These are phyloP conservation scores for Fusarium sp. DNA, from an alignment of 2,329 filamentous ascomycete species.

Conservation along the genomic window DNA sequence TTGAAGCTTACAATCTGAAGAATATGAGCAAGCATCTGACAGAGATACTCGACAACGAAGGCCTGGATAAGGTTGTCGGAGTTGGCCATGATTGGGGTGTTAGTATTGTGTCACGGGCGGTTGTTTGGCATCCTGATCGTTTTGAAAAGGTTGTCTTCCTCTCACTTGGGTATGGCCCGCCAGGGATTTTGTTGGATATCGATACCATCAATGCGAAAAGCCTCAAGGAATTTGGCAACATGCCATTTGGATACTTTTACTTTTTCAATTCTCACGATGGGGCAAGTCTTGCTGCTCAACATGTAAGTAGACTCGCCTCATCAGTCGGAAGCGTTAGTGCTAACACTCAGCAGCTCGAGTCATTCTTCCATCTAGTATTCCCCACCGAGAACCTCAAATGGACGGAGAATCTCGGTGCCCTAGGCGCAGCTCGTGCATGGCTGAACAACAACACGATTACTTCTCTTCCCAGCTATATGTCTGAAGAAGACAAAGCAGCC, in stretches of 20 bases:
- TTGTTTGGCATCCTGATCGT: conserved; percentile 24
- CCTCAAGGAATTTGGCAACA: conserved; percentile 20
- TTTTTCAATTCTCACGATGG: conserved; percentile 37
- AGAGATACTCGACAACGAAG: conserved; percentile 30
- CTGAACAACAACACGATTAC: conserved; percentile 10
- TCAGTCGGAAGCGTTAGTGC: rapidly evolving
- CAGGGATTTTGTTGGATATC: conserved; percentile 20
- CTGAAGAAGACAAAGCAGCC: conserved; percentile 14
- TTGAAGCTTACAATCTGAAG: conserved; percentile 27
- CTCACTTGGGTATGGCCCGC: conserved; percentile 16
- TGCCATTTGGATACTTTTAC: conserved; percentile 36
- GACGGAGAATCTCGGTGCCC: conserved; percentile 13
- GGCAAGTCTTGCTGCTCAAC: background rate
- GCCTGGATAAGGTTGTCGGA: conserved; percentile 14
- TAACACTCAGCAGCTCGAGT: conserved; percentile 41
- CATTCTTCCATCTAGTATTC: conserved; percentile 33
- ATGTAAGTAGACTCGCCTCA: background rate
- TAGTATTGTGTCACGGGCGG: conserved; percentile 17
- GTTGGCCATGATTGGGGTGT: conserved; percentile 37
- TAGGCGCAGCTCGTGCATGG: conserved; percentile 28
- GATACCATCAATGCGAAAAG: conserved; percentile 23
- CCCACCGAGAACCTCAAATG: conserved; percentile 11
- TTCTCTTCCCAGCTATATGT: conserved; percentile 13
- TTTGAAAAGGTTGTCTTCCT: conserved; percentile 21
- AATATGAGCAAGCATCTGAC: conserved; percentile 13